Conservation (phyloP, 768 basidiomycete species). For the Ephemerocybe angulata region DNA sequence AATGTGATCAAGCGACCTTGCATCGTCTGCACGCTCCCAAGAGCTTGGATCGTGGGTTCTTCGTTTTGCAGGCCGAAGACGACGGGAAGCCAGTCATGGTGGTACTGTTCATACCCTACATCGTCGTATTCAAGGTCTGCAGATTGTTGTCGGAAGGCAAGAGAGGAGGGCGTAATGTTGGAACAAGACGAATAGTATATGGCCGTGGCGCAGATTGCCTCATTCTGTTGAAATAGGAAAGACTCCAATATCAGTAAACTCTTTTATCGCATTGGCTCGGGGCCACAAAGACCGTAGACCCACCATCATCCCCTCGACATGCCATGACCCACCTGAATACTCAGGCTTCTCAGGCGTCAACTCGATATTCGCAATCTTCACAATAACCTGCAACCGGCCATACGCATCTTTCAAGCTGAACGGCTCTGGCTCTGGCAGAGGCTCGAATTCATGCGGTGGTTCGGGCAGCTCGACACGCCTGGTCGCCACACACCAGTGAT, state of each 20-base stretch:
- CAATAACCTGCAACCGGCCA: slow-evolving; percentile 13
- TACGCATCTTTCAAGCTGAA: neutral
- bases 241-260: neutral
- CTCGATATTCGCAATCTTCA: slow-evolving; percentile 19
- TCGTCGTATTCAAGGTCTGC: neutral
- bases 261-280: too few species aligned
- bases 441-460: neutral
- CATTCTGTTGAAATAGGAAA: slow-evolving; percentile 10
- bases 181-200: slow-evolving; percentile 15
- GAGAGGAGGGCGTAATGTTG: slow-evolving; percentile 11
- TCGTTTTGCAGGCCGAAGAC: slow-evolving; percentile 18
- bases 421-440: neutral
- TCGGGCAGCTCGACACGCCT: neutral
- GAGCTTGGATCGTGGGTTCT: slow-evolving; percentile 15
- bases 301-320: slow-evolving; percentile 16
- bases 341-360: slow-evolving; percentile 15
- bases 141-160: slow-evolving; percentile 15
- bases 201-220: slow-evolving; percentile 17
- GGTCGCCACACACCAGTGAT: neutral
- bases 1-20: slow-evolving; percentile 28
- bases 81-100: slow-evolving; percentile 19
- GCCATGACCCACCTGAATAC: slow-evolving; percentile 15
- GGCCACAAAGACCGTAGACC: neutral
- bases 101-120: slow-evolving; percentile 15
- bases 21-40: slow-evolving; percentile 25